Conservation (phyloP, 2,329 filamentous ascomycete genomes). For the Pseudogymnoascus sp. region DNA sequence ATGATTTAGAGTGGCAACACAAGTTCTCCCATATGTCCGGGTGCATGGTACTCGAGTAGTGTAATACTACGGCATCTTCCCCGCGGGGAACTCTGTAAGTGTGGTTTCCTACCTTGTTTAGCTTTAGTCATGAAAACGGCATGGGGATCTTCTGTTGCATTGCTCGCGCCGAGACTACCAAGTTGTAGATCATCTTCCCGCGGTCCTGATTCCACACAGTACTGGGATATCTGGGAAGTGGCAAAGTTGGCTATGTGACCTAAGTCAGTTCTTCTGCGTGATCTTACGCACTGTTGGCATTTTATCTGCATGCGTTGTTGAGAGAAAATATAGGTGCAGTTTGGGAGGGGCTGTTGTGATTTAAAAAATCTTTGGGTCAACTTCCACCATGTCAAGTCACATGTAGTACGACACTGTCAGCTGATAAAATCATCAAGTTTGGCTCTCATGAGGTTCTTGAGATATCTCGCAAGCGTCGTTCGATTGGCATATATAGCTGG, state of each 20-base stretch:
- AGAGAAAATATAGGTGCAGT: too few species aligned
- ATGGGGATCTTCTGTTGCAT: not conserved
- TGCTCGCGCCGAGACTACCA: not conserved
- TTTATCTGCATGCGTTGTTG: too few species aligned
- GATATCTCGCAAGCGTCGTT: not conserved
- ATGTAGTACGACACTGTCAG: too few species aligned
- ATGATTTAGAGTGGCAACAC: not conserved
- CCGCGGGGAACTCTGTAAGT: not conserved
- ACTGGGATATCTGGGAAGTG: not conserved
- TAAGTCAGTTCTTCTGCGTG: not conserved
- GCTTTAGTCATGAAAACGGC: not conserved
- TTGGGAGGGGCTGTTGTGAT: too few species aligned
- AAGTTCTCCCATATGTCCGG: not conserved
- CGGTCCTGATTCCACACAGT: not conserved
- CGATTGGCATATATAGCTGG: not conserved
- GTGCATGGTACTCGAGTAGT: not conserved
- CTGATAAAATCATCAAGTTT: too few species aligned
- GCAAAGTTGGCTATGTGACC: not conserved
- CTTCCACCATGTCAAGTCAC: too few species aligned
- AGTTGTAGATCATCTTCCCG: not conserved
- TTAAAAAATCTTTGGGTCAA: too few species aligned
- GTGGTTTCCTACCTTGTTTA: not conserved
- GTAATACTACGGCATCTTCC: not conserved
- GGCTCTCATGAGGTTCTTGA: too few species aligned
- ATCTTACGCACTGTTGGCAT: too few species aligned